A percentile compares a stretch with the other conserved stretches of the same genome.
phyloP scores from a whole-genome alignment of 306 rosid genomes.

The Ormosia emarginata region DNA sequence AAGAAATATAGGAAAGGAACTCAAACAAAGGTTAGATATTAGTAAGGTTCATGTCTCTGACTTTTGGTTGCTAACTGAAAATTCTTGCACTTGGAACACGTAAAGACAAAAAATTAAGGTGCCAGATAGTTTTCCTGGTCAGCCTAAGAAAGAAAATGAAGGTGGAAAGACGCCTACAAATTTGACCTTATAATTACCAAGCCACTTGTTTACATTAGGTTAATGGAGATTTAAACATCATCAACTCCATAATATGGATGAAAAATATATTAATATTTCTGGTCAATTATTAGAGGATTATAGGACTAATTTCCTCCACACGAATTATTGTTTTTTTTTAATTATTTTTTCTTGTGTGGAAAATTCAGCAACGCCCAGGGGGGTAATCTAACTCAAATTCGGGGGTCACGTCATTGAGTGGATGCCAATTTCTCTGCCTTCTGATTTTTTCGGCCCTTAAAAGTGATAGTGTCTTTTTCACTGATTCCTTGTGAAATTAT shows the following conservation, averaged over 20 bases:
- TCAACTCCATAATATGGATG: neutral
- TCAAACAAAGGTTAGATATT: slow-evolving; percentile 4
- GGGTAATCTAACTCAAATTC: neutral
- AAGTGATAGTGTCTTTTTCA: slow-evolving; percentile 11
- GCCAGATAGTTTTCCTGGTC: slow-evolving; percentile 30
- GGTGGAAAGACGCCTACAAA: slow-evolving; percentile 21
- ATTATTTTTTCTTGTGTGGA: neutral
- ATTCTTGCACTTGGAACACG: slow-evolving; percentile 29
- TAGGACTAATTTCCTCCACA: neutral
- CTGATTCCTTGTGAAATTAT: slow-evolving; percentile 18
- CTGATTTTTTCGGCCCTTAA: neutral
- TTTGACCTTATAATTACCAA: slow-evolving; percentile 14
- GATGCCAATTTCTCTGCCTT: slow-evolving; percentile 17
- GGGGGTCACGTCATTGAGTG: slow-evolving; percentile 18
- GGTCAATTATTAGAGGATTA: neutral
- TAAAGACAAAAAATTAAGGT: slow-evolving; percentile 31
- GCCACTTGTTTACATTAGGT: neutral
- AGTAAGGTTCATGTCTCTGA: slow-evolving; percentile 26
- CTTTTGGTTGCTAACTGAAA: slow-evolving; percentile 27
- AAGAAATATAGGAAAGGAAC: slow-evolving; percentile 14
- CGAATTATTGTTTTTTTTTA: neutral
- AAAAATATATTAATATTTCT: neutral
- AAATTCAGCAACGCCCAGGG: slow-evolving; percentile 12
- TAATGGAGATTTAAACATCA: neutral
- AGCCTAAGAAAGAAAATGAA: neutral